phyloP scores from a whole-genome alignment of 345 rosid species.

The Noccaea bulbosa region DNA sequence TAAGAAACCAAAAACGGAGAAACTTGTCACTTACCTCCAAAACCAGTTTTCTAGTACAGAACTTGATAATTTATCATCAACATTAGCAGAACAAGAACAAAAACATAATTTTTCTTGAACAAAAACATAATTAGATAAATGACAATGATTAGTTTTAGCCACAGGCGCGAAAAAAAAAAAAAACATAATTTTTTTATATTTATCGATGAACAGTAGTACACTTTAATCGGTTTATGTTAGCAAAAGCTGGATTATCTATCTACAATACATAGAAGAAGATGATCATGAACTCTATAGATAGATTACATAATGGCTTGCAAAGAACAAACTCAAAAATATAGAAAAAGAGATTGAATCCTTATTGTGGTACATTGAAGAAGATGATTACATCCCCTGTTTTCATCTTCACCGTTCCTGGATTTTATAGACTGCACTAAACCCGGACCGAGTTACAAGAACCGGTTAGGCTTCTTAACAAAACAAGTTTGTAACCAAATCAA shows the following conservation, averaged over 20 bases:
- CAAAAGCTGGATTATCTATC: conserved; percentile 26
- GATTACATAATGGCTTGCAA: conserved; percentile 20
- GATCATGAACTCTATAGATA: conserved; percentile 27
- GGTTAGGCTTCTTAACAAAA: conserved; percentile 23
- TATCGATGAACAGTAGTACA: conserved; percentile 25
- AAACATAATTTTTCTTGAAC: conserved; percentile 16
- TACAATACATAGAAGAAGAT: conserved; percentile 9
- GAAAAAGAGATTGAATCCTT: conserved; percentile 5
- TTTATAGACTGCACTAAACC: conserved; percentile 20
- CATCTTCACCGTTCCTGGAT: conserved; percentile 15
- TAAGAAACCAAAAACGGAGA: conserved; percentile 2
- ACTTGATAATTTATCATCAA: not conserved
- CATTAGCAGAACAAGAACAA: conserved; percentile 9
- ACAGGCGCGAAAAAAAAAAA: conserved; percentile 2
- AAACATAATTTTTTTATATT: not conserved
- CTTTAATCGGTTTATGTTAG: conserved; percentile 25
- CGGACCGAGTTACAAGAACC: not conserved
- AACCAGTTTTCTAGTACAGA: not conserved
- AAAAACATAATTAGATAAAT: conserved; percentile 11
- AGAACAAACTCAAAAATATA: conserved; percentile 1
- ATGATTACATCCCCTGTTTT: conserved; percentile 25
- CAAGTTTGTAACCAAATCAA: conserved; percentile 22
- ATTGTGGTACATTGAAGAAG: conserved; percentile 12
- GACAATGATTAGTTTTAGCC: not conserved
- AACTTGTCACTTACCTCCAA: not conserved